Evolutionary conservation across 2,329 filamentous ascomycete species (phyloP).

Genomic region (Diaporthe vaccinii): DNA sequence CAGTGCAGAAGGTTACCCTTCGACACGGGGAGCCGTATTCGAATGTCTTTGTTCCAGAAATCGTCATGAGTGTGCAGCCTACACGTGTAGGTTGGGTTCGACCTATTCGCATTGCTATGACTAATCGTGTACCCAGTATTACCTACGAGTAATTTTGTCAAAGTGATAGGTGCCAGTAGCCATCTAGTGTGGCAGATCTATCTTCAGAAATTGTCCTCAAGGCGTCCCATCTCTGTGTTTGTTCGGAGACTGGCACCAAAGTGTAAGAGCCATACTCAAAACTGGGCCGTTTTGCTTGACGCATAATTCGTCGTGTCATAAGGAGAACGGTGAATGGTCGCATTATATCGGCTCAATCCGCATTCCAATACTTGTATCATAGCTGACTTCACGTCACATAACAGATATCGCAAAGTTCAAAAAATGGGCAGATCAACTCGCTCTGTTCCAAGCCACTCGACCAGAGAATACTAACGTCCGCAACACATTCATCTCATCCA

Average conservation of each 20-base stretch:
- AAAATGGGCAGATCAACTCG: not conserved
- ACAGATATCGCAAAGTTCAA: not conserved
- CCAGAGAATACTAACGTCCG: not conserved
- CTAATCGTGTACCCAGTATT: not conserved
- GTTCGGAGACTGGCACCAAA: not conserved
- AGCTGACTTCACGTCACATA: not conserved
- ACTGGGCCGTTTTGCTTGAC: not conserved
- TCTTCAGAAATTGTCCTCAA: not conserved
- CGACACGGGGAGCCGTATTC: not conserved
- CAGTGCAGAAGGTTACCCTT: no score
- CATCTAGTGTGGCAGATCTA: constrained; percentile 2
- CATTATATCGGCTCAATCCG: no score
- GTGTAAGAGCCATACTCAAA: not conserved
- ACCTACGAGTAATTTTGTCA: not conserved
- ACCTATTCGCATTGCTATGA: not conserved
- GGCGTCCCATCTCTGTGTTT: not conserved
- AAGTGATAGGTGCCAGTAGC: not conserved
- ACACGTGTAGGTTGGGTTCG: not conserved
- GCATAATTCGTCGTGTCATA: no score
- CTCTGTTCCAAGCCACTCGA: not conserved
- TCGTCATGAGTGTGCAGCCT: not conserved
- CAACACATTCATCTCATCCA: not conserved
- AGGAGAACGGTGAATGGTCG: no score
- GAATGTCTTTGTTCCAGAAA: not conserved
- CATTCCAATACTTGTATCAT: no score